Percentiles rank a stretch among this genome's conserved stretches.
Evolutionary conservation across 2,329 filamentous ascomycete genomes (phyloP).

Genomic region (Pezicula carpinea): DNA sequence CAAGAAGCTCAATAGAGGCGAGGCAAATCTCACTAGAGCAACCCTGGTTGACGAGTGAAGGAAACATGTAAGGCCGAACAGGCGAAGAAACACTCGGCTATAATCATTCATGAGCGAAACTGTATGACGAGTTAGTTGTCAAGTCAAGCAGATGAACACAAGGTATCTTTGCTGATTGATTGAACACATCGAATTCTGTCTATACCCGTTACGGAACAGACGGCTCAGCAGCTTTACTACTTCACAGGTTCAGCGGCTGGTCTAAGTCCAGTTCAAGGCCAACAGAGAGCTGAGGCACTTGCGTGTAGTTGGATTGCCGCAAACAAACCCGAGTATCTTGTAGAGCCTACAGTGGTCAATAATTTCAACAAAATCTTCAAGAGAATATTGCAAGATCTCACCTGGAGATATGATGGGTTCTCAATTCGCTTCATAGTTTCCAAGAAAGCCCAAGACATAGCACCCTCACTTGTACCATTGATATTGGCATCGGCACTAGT

Average conservation of each 20-base stretch:
- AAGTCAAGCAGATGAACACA: no score
- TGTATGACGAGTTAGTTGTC: no score
- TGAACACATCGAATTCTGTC: no score
- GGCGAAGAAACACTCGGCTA: no score
- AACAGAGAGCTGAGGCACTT: constrained; percentile 28
- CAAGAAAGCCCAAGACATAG: constrained; percentile 36
- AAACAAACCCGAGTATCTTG: constrained; percentile 25
- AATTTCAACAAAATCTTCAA: not conserved
- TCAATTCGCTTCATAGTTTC: constrained; percentile 29
- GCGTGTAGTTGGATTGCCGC: constrained; percentile 25
- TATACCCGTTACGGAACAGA: no score
- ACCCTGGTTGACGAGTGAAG: no score
- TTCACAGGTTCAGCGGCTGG: constrained; percentile 5
- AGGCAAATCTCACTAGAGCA: no score
- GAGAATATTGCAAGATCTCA: constrained; percentile 14
- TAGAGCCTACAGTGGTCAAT: constrained; percentile 17
- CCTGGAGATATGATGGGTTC: constrained; percentile 30
- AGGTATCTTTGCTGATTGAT: no score
- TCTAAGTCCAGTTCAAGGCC: constrained; percentile 15
- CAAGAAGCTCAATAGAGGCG: no score
- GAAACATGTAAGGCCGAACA: no score
- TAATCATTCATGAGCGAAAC: no score
- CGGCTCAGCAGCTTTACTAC: no score
- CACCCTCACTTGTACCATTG: constrained; percentile 28
- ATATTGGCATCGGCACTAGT: constrained; percentile 36